Evolutionary conservation across 148 eudicot species (phyloP), one percentile per base, ranked within the genome.

Genomic region (Silene latifolia): DNA sequence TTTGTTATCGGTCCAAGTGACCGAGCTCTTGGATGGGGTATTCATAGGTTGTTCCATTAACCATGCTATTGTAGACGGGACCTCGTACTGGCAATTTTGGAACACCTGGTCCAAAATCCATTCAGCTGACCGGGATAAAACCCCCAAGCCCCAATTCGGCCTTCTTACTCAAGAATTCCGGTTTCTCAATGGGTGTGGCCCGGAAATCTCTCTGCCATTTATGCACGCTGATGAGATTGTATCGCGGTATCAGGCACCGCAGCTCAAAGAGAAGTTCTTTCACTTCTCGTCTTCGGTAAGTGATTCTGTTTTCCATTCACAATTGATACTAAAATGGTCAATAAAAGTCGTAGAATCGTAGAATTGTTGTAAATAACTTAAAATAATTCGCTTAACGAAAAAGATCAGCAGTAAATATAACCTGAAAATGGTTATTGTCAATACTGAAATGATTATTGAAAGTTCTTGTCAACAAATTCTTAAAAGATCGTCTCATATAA

Each of bases 41-140:
- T 90, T 90, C 77, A 75, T 90, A 0, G 88, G 91, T 0, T 80
- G 84, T 42, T 56, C 90, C 27, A 77, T 83, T 15, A 90, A 85
- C 66, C 96, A 88, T 70, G 79, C 80, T 4, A 79, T 83, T 6
- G 79, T n/a, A 7, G 90, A 90, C 60, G 94, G 91, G 25, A 83
- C 84, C 1, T 90, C 91, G 1, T 85, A 76, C 14, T 90, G 94
- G 91, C 80, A 85, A 18, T 90, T 90, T 68, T 85, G 86, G 83
- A 90, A 88, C 24, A 59, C 73, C 0, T 87, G 88, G 78, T 80
- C 90, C 15, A 82, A 83, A 53, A 64, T 86, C 8, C 83, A 71
- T 44, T 70, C 65, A 39, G 81, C 60, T 74, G 57, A 72, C 0
- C 54, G 2, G 8, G 54, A 48, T 48, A 17, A 48, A 48, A 14